phyloP scores from a whole-genome alignment of 164 flowering plant species.

The Euptelea pleiosperma region DNA sequence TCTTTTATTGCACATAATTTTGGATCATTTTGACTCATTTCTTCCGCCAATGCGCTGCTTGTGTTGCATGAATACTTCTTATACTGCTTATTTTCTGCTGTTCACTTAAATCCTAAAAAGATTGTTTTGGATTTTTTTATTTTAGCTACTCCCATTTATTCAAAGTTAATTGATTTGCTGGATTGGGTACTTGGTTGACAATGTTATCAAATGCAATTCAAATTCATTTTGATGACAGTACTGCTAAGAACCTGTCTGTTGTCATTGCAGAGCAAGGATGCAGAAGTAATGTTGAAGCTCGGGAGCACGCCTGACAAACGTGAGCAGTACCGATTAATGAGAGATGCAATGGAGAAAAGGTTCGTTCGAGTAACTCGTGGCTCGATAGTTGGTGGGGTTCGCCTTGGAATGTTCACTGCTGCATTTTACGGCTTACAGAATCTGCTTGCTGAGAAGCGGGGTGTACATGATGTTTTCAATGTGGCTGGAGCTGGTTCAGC shows the following conservation, averaged over 20 bases:
- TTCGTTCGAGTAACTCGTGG: slow-evolving; percentile 83
- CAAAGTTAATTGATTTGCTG: too few relatives aligned
- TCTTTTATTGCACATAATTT: too few relatives aligned
- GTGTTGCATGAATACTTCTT: too few relatives aligned
- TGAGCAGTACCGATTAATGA: slow-evolving; percentile 85
- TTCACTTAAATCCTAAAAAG: too few relatives aligned
- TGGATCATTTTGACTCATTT: too few relatives aligned
- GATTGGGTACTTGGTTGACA: too few relatives aligned
- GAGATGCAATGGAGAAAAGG: slow-evolving; percentile 99
- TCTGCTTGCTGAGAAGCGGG: slow-evolving; percentile 83
- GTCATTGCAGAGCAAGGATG: slow-evolving; percentile 87
- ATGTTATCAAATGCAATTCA: background rate
- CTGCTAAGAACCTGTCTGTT: background rate
- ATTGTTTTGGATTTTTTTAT: too few relatives aligned
- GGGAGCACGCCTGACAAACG: slow-evolving; percentile 97
- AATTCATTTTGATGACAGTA: background rate
- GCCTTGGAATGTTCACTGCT: slow-evolving; percentile 96
- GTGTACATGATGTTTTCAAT: slow-evolving; percentile 86
- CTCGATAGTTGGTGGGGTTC: slow-evolving; percentile 90
- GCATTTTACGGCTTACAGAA: slow-evolving; percentile 76
- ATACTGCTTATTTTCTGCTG: too few relatives aligned
- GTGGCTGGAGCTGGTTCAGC: slow-evolving; percentile 90
- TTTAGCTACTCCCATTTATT: too few relatives aligned
- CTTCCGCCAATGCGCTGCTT: too few relatives aligned
- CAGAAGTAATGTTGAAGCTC: slow-evolving; percentile 87